A percentile compares a stretch with the other conserved stretches of the same genome.
Conservation (phyloP, 371 early-diverging fungal genomes). For the Mortierella polycephala region DNA sequence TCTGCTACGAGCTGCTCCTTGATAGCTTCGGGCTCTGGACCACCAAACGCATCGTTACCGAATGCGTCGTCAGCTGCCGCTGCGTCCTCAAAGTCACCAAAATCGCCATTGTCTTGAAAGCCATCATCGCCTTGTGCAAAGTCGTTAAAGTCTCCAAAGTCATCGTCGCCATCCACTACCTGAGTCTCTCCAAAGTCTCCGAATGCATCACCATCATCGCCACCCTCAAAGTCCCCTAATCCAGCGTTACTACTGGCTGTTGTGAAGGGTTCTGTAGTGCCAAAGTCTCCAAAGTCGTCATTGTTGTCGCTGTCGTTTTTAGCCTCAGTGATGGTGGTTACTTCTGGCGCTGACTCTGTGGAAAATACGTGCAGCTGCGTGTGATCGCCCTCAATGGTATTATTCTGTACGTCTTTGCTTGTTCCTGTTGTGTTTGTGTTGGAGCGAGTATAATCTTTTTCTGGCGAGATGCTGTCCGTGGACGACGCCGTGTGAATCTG, state of each 20-base stretch:
- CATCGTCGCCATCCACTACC: slow-evolving; percentile 23
- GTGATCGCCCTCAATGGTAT: neutral
- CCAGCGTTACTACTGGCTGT: neutral
- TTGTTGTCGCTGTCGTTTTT: neutral
- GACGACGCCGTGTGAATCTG: too few species aligned
- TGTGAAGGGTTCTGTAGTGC: slow-evolving; percentile 5
- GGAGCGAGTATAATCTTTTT: neutral
- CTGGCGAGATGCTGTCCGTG: neutral
- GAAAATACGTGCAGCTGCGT: neutral
- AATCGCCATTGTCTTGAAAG: slow-evolving; percentile 31
- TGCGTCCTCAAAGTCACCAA: slow-evolving; percentile 39
- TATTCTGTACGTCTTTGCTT: too few species aligned
- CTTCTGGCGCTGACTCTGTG: neutral
- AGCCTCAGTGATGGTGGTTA: too few species aligned
- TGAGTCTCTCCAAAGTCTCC: slow-evolving; percentile 46
- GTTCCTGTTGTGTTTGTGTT: neutral
- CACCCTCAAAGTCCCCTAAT: neutral
- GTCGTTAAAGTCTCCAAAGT: slow-evolving; percentile 53
- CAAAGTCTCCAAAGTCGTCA: slow-evolving; percentile 37
- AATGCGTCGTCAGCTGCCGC: slow-evolving; percentile 6
- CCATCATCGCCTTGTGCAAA: slow-evolving; percentile 34
- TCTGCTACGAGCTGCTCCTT: neutral
- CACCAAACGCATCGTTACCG: slow-evolving; percentile 19
- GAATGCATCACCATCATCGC: slow-evolving; percentile 37
- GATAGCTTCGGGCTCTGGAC: slow-evolving; percentile 3